These are phyloP conservation scores for Scleroderma citrinum DNA, from an alignment of 768 basidiomycete species.

Conservation along the genomic window DNA sequence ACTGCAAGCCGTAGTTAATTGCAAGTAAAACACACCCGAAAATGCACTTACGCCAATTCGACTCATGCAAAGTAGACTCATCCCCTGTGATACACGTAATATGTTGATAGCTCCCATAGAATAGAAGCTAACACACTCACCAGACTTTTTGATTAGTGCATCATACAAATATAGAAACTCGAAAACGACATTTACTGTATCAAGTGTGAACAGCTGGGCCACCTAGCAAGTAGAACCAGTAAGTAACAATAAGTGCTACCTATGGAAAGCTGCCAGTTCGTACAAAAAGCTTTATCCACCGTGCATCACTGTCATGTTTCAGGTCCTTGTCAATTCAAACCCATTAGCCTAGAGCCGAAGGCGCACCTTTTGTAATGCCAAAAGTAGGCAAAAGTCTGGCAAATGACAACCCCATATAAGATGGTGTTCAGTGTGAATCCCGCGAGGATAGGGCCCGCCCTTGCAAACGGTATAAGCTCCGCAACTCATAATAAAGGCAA, in stretches of 20 bases:
- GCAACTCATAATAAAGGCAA: background rate
- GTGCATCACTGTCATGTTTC: conserved; percentile 9
- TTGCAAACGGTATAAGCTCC: conserved; percentile 5
- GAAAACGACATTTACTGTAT: conserved; percentile 19
- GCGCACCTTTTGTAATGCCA: conserved; percentile 22
- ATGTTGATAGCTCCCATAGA: background rate
- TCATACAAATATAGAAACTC: conserved; percentile 22
- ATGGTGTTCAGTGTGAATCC: conserved; percentile 31
- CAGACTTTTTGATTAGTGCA: conserved; percentile 21
- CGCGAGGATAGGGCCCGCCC: conserved; percentile 31
- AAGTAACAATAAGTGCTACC: background rate
- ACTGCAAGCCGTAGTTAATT: conserved; percentile 10
- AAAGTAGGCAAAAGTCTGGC: conserved; percentile 29
- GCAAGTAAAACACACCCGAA: background rate
- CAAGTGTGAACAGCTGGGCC: conserved; percentile 14
- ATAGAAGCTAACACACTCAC: conserved; percentile 5
- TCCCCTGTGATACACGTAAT: conserved; percentile 11
- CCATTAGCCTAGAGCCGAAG: background rate
- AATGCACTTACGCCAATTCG: conserved; percentile 18
- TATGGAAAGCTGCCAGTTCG: background rate
- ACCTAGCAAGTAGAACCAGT: conserved; percentile 10
- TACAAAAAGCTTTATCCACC: conserved; percentile 22
- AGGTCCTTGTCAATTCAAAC: background rate
- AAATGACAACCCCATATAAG: conserved; percentile 30
- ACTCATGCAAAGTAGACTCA: conserved; percentile 3